Base-by-base conservation (phyloP, 208 protist genomes). In the Acanthamoeba healyi region DNA sequence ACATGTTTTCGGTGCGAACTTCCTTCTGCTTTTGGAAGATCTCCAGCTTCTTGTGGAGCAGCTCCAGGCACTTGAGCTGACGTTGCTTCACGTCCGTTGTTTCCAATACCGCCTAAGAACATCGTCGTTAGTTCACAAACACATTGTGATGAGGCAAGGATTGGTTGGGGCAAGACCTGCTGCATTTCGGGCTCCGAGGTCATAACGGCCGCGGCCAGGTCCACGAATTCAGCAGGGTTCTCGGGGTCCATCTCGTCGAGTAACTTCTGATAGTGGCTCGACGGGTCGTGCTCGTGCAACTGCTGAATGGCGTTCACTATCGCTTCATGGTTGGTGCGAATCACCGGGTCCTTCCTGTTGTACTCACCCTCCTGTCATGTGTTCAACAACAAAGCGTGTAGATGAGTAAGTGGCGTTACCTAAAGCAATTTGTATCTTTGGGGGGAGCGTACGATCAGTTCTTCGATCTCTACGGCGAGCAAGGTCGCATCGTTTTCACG, bases 211-310 rank as follows among this genome's bases (percentile, higher is more conserved):
- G 72, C 63, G 29, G 63, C 70, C 2, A 95, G 40, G 70, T 95
- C 92, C 9, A 70, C 58, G 14, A 94, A 54, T 22, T 94, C 92
- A 19, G 49, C 54, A 24, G 92, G 92, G 40, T 95, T 90, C 24
- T 70, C 58, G 19, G 40, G 40, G 51, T 95, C 94, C 38, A 95
- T 92, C 9, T 92, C 51, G 34, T 95, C 92, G 9, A 94, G 26
- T 24, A 94, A 22, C 29, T 49, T 67, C 40, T 93, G 63, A 7
- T 95, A 86, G 42, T 94, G 38, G 56, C 81, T 65, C 22, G 91
- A 61, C 6, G 91, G 91, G 32, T 94, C 65, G 15, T 88, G 38
- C 15, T 63, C 34, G 38, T 79, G 63, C 36, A 95, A 51, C 77
- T 95, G 63, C 36, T 93, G n/a, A 17, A 95, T 77, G 6, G 63